Conservation (phyloP, 2,329 filamentous ascomycete genomes). For the Diaporthe ampelina region DNA sequence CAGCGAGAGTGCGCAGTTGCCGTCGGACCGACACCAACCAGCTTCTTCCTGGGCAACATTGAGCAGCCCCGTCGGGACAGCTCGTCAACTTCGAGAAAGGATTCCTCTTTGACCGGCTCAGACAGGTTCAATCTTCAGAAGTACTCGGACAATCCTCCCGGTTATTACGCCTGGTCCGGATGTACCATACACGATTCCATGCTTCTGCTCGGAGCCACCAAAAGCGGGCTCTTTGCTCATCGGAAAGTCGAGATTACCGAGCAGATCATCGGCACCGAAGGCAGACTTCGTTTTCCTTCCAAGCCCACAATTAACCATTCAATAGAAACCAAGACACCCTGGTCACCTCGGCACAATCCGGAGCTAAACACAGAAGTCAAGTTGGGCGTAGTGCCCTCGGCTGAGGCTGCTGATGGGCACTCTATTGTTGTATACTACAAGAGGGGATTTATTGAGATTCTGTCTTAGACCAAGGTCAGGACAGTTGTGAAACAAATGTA, state of each 20-base stretch:
- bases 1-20: constrained; percentile 25
- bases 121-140: background rate
- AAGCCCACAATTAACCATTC: background rate
- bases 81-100: background rate
- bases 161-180: constrained; percentile 4
- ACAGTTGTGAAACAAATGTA: too few species aligned
- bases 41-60: constrained; percentile 24
- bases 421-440: background rate
- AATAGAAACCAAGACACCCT: background rate
- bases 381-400: background rate
- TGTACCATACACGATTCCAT: constrained; percentile 1
- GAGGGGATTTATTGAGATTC: background rate
- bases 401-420: background rate
- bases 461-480: background rate
- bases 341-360: background rate
- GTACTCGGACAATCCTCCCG: background rate
- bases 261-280: background rate
- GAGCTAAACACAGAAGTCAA: constrained; percentile 16
- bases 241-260: background rate
- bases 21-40: constrained; percentile 16
- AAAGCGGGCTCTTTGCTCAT: background rate
- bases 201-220: background rate
- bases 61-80: constrained; percentile 4
- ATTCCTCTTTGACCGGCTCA: background rate
- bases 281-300: background rate